Conservation (phyloP, 176 grass and related monocot genomes). For the Aegilops tauschii region DNA sequence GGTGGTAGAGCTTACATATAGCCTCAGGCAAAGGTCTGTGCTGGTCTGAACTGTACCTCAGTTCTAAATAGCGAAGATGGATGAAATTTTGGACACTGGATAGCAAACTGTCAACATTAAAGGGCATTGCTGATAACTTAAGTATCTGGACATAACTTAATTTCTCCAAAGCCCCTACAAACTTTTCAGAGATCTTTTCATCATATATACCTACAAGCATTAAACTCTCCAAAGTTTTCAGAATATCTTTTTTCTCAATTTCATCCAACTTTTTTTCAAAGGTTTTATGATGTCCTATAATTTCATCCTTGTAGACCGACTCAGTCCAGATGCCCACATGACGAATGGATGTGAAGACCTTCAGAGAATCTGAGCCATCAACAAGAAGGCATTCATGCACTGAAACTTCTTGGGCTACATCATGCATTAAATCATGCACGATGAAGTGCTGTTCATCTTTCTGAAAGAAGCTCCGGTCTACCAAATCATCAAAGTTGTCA, state of each 20-base stretch:
- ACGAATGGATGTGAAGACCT: not conserved
- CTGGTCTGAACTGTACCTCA: not conserved
- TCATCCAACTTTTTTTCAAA: conserved; percentile 8
- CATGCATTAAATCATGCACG: conserved; percentile 60
- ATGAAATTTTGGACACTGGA: conserved; percentile 26
- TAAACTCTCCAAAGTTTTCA: conserved; percentile 12
- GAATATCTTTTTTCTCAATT: not conserved
- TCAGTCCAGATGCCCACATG: conserved; percentile 26
- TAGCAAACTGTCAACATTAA: not conserved
- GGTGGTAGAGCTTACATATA: conserved; percentile 42
- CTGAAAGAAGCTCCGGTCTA: conserved; percentile 40
- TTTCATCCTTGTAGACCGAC: not conserved
- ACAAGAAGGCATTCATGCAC: not conserved
- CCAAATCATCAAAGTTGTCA: conserved; percentile 29
- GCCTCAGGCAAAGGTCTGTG: conserved; percentile 10
- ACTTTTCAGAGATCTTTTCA: not conserved
- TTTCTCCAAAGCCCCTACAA: not conserved
- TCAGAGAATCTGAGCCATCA: not conserved
- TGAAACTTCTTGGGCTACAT: conserved; percentile 29
- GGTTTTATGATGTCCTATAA: not conserved
- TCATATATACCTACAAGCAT: conserved; percentile 28
- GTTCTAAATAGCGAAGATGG: conserved; percentile 49
- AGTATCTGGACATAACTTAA: conserved; percentile 3
- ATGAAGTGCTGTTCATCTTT: not conserved
- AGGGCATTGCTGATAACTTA: not conserved